Conservation (phyloP, 371 early-diverging fungal species). For the Parasitella parasitica region DNA sequence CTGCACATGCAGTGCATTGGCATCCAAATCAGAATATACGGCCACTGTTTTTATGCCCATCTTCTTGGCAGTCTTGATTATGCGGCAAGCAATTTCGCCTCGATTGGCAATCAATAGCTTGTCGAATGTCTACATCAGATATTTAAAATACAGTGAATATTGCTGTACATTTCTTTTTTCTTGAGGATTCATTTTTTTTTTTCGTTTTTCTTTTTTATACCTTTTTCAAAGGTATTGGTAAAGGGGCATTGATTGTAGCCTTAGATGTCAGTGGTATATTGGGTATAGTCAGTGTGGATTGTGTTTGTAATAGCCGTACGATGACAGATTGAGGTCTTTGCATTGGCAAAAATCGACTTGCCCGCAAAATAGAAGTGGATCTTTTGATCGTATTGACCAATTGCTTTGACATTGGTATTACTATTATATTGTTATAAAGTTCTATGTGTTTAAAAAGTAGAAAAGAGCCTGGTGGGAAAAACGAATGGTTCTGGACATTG, state of each 20-base stretch:
- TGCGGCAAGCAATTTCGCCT: conserved; percentile 55
- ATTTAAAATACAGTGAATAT: not conserved
- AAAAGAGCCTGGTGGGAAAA: not conserved
- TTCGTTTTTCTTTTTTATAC: no score
- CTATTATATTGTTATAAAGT: not conserved
- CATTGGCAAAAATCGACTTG: not conserved
- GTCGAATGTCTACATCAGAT: conserved; percentile 46
- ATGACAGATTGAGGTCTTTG: not conserved
- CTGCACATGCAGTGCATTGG: conserved; percentile 75
- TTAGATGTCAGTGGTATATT: not conserved
- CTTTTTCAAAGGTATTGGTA: not conserved
- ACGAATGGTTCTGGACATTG: not conserved
- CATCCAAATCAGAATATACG: conserved; percentile 93
- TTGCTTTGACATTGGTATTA: not conserved
- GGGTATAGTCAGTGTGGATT: not conserved
- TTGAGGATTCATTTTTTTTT: no score
- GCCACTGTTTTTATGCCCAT: conserved; percentile 96
- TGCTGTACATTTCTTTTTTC: no score
- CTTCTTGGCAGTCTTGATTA: conserved; percentile 59
- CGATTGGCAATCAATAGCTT: conserved; percentile 59
- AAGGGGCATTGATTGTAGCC: not conserved
- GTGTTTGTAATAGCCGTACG: not conserved
- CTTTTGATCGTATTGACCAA: not conserved
- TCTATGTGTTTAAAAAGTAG: not conserved
- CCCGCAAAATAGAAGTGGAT: not conserved